Evolutionary conservation across 2,329 filamentous ascomycete species (phyloP), one percentile per base, ranked within the genome.

Genomic region (Cladosporium velox): DNA sequence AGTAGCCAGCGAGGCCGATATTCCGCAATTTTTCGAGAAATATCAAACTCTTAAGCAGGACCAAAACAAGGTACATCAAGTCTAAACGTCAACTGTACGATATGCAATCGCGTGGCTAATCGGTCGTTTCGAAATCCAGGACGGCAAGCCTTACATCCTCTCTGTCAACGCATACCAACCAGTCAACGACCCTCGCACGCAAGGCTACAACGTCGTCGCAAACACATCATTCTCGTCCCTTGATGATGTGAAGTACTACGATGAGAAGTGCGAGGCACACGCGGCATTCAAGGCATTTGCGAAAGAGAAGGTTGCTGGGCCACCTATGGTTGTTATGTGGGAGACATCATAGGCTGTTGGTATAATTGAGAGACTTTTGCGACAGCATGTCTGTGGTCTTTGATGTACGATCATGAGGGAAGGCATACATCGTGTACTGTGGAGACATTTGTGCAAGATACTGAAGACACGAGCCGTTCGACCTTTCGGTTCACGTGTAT

Each of bases 241-340:
- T 64, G 88, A 88, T 14, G 90, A 91, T 75, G 87, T 91, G 85
- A 82, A 86, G 70, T 92, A 85, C 79, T 92, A 91, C 75, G 89
- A 91, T 75, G 80, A 81, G 11, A 81, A 83, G 59, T 87, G 85
- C 69, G 80, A 80, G 70, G 85, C 85, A 35, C 87, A 89, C 70
- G 78, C 78, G 65, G 80, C 77, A 30, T 76, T 88, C 68, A 85
- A 84, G 73, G 73, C 68, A 2, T 67, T 72, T 59, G 69, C 66
- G 34, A 67, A 66, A 30, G 54, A 59, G n/a, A 66, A 24, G 18
- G 51, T 64, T 4, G 61, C 61, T 34, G 61, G 61, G 4, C 61
- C 61, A 18, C 61, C 61, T 11, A 55, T 64, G 51, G 61, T 47
- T 14, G 51, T 64, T 1, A 55, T 57, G 51, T 64, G 61, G 61